A percentile compares a stretch with the other conserved stretches of the same genome.
Evolutionary conservation across 192 early-diverging fungal genomes (phyloP).

Genomic region (Chytriomyces confervae): DNA sequence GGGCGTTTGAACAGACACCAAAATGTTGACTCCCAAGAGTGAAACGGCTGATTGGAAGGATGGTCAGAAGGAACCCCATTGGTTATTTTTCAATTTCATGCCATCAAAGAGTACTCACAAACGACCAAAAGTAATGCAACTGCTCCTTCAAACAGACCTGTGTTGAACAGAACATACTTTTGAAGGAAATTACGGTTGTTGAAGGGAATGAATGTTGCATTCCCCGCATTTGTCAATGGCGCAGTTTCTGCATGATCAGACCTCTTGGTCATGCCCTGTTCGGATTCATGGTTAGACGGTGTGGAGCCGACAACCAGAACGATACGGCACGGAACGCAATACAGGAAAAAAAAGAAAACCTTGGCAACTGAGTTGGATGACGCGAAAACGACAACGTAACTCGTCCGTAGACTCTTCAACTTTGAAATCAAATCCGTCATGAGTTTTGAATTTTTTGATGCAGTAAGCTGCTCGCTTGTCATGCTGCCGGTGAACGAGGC

Average conservation of each 20-base stretch:
- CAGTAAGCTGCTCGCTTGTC: neutral
- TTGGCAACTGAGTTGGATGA: slow-evolving; percentile 4
- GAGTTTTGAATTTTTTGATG: neutral
- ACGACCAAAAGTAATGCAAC: slow-evolving; percentile 5
- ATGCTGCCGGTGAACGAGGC: neutral
- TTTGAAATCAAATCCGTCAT: slow-evolving; percentile 8
- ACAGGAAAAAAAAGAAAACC: neutral
- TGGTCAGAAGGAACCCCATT: neutral
- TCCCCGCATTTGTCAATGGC: neutral
- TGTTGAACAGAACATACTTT: slow-evolving; percentile 36
- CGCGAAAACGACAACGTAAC: slow-evolving; percentile 21
- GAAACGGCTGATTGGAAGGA: slow-evolving; percentile 11
- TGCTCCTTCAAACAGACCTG: slow-evolving; percentile 29
- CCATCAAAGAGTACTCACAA: neutral
- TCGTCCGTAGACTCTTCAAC: neutral
- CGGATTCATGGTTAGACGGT: too few relatives aligned
- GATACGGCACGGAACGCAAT: neutral
- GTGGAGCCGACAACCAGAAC: too few relatives aligned
- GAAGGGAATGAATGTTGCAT: slow-evolving; percentile 26
- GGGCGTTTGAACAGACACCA: slow-evolving; percentile 26
- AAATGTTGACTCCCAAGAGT: slow-evolving; percentile 23
- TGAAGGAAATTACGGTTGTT: slow-evolving; percentile 15
- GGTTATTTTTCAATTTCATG: too few relatives aligned
- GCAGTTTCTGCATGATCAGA: neutral
- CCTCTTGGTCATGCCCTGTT: neutral